Evolutionary conservation across 345 rosid species (phyloP).

Genomic region (Reutealis trisperma): DNA sequence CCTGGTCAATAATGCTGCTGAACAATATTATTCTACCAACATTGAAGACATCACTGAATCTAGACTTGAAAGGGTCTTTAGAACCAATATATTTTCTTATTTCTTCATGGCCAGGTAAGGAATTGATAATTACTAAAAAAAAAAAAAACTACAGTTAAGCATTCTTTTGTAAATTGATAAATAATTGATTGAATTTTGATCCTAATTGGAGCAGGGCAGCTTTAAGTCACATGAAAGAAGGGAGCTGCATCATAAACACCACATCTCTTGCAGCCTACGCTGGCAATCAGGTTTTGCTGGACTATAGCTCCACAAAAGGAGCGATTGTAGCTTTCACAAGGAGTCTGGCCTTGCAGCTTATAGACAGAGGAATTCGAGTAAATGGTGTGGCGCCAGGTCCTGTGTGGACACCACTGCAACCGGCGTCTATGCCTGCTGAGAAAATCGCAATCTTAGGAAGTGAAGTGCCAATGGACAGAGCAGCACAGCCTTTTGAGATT

Average conservation of each 20-base stretch:
- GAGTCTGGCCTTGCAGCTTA: slow-evolving; percentile 6
- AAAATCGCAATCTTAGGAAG: neutral
- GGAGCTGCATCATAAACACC: slow-evolving; percentile 17
- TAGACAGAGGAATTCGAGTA: slow-evolving; percentile 4
- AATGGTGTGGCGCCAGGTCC: slow-evolving; percentile 26
- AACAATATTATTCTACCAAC: neutral
- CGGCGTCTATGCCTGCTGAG: slow-evolving; percentile 15
- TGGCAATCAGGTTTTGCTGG: neutral
- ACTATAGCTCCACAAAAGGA: slow-evolving; percentile 22
- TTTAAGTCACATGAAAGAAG: slow-evolving; percentile 21
- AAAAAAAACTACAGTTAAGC: no score
- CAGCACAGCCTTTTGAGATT: slow-evolving; percentile 21
- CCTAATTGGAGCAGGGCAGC: slow-evolving; percentile 3
- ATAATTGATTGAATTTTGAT: no score
- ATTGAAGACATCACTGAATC: slow-evolving; percentile 2
- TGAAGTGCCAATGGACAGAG: slow-evolving; percentile 7
- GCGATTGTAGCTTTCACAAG: slow-evolving; percentile 23
- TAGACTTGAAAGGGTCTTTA: slow-evolving; percentile 9
- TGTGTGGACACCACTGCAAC: slow-evolving; percentile 26
- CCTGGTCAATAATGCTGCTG: slow-evolving; percentile 6
- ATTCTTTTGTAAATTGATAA: no score
- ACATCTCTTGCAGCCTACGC: slow-evolving; percentile 8
- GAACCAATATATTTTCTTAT: slow-evolving; percentile 11
- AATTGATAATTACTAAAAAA: no score
- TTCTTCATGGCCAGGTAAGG: slow-evolving; percentile 15